These are phyloP conservation scores for Chrysoporthe deuterocubensis DNA, from an alignment of 2,329 filamentous ascomycete genomes.

Conservation along the genomic window DNA sequence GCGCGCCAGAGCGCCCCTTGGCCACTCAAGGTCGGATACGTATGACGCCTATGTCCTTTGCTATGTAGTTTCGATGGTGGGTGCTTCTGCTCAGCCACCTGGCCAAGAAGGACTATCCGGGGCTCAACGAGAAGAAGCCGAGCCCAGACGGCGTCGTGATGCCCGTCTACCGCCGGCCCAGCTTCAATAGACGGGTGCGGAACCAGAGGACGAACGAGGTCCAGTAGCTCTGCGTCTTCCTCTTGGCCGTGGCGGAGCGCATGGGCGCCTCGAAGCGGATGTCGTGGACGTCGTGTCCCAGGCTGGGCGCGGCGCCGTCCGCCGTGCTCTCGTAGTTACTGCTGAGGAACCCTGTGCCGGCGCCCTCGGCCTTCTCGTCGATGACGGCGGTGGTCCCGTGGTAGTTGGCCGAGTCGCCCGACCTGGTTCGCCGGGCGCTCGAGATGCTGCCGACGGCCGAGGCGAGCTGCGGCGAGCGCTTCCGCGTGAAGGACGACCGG, in stretches of 20 bases:
- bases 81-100: neutral
- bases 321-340: constrained; percentile 52
- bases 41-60: too few species aligned
- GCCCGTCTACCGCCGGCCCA: constrained; percentile 36
- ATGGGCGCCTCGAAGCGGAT: constrained; percentile 49
- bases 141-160: neutral
- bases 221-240: constrained; percentile 65
- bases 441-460: constrained; percentile 10
- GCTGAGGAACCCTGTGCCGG: constrained; percentile 42
- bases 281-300: constrained; percentile 45
- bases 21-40: too few species aligned
- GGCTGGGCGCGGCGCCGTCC: constrained; percentile 37
- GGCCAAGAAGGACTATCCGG: neutral
- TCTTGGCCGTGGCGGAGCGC: constrained; percentile 56
- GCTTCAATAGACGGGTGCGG: constrained; percentile 57
- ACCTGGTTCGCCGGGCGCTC: constrained; percentile 19
- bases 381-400: constrained; percentile 8
- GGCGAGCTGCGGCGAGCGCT: constrained; percentile 32
- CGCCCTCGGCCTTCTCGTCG: constrained; percentile 46
- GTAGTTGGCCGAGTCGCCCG: constrained; percentile 11
- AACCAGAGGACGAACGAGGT: constrained; percentile 68
- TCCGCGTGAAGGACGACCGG: constrained; percentile 32
- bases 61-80: too few species aligned
- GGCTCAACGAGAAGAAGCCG: neutral
- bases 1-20: too few species aligned